A percentile compares a stretch with the other conserved stretches of the same genome.
Evolutionary conservation across 805 yeast species (phyloP).

Genomic region (Candida koratica): DNA sequence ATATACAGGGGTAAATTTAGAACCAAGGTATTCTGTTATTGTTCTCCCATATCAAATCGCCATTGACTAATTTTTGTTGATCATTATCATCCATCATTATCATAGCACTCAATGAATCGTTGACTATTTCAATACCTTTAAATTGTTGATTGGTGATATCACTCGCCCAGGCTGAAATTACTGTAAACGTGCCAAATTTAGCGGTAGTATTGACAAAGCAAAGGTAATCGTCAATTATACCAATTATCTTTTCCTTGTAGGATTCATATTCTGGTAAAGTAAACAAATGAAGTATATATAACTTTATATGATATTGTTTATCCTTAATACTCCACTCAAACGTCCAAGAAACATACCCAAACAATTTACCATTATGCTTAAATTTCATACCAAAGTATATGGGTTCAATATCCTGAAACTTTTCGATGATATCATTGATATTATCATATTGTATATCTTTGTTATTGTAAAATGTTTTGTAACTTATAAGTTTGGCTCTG

Average conservation of each 20-base stretch:
- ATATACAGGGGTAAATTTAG: no score
- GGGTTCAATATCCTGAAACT: constrained; percentile 26
- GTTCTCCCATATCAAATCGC: constrained; percentile 37
- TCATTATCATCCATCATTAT: constrained; percentile 24
- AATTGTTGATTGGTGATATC: constrained; percentile 15
- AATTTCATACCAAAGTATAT: constrained; percentile 29
- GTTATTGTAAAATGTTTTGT: constrained; percentile 18
- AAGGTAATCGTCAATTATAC: constrained; percentile 12
- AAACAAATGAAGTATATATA: constrained; percentile 5
- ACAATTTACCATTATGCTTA: constrained; percentile 15
- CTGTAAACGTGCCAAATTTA: constrained; percentile 1
- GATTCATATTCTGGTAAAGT: constrained; percentile 2
- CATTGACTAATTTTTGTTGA: constrained; percentile 21
- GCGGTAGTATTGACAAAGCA: constrained; percentile 1
- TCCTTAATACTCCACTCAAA: constrained; percentile 23
- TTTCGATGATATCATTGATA: constrained; percentile 17
- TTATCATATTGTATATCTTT: constrained; percentile 6
- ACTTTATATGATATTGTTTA: not conserved
- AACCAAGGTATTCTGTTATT: constrained; percentile 44
- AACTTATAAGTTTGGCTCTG: constrained; percentile 31
- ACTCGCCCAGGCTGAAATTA: constrained; percentile 27
- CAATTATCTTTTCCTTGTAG: constrained; percentile 3
- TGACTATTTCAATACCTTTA: constrained; percentile 17
- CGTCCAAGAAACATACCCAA: constrained; percentile 38
- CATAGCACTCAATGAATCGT: constrained; percentile 35